Base-by-base conservation (phyloP, 2,329 filamentous ascomycete species). In the Microcyclosporella mali region DNA sequence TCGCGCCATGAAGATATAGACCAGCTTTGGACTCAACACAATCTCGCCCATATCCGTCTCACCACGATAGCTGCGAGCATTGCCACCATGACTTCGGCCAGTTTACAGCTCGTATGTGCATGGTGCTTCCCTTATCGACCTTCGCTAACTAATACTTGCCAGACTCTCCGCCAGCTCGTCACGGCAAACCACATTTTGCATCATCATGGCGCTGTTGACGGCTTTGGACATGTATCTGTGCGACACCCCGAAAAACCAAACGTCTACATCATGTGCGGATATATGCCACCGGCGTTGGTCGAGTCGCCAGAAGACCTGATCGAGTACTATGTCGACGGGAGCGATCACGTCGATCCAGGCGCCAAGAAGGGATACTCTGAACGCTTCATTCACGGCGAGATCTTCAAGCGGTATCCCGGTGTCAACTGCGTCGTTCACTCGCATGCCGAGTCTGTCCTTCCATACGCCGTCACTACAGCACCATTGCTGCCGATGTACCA, bases 161-260 rank as follows among this genome's bases (percentile, higher is more conserved):
- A 34, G 33, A 17, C 27, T 21, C 15, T 8, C 35, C 40, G 33
- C 6, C 37, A 41, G 27, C 59, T 73, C 29, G 69, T 75, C 18
- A 64, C 63, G 2, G 72, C 68, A 31, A 66, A 64, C 45, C 73
- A 76, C 53, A 77, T 77, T 38, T 68, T 78, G 1, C 70, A 77
- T 56, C 55, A 71, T 41, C 63, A 76, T 37, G 62, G 63, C 35
- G 64, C 77, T 7, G 54, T 79, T 28, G 74, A 77, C 43, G 73
- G 70, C 0, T 78, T 72, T 50, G 74, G 74, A 16, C 74, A 79
- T 49, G 62, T 79, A 10, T 75, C 74, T 2, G 63, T 75, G 17
- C 67, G 75, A 6, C 69, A 74, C 43, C 73, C 74, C 0, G 39
- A 56, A 30, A 68, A 73, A 8, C 55, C 66, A 1, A 57, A 65